Conservation (phyloP, 345 rosid genomes). For the Brassica napus region Da-Ae NC_063450.1:47865501-47866000, state of each 20-base stretch:
- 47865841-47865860: conserved; percentile 12
- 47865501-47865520: conserved; percentile 1
- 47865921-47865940: conserved; percentile 5
- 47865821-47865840: conserved; percentile 27
- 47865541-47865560: conserved; percentile 83
- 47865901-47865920: neutral
- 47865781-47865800: conserved; percentile 10
- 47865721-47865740: neutral
- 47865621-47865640: neutral
- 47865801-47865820: neutral
- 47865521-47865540: conserved; percentile 17
- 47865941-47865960: neutral
- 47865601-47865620: neutral
- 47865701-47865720: neutral
- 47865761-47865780: conserved; percentile 10
- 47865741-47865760: neutral
- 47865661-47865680: neutral
- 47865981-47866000: neutral
- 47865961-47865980: conserved; percentile 15
- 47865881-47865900: neutral
- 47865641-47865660: conserved; percentile 3
- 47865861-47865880: neutral
- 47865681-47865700: neutral
- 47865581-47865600: neutral
- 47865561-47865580: conserved; percentile 4